These are phyloP conservation scores for Fusarium miscanthi DNA, from an alignment of 2,329 filamentous ascomycete genomes.

Conservation along the genomic window DNA sequence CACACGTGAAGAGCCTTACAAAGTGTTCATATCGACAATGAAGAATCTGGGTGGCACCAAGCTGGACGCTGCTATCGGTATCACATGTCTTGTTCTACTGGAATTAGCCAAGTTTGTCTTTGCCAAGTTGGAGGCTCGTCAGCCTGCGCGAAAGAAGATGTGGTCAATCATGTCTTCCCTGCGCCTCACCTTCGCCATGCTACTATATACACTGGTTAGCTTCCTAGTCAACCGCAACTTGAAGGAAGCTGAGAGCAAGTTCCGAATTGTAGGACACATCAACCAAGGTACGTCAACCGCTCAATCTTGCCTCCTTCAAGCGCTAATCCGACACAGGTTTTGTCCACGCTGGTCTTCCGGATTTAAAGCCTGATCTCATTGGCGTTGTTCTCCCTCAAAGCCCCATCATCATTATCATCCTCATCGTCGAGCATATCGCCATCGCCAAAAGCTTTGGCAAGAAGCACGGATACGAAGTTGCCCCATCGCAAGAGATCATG, in stretches of 20 bases:
- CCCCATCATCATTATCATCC: conserved; percentile 78
- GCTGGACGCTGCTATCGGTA: conserved; percentile 77
- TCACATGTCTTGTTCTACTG: conserved; percentile 73
- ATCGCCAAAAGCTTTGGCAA: conserved; percentile 86
- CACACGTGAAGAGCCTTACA: conserved; percentile 58
- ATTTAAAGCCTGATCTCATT: conserved; percentile 66
- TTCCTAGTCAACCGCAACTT: conserved; percentile 71
- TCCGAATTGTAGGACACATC: conserved; percentile 73
- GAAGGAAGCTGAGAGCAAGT: conserved; percentile 59
- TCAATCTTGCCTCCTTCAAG: accelerated
- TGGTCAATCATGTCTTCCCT: conserved; percentile 82
- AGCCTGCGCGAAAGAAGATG: conserved; percentile 69
- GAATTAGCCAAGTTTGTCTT: conserved; percentile 68
- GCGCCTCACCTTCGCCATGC: conserved; percentile 78
- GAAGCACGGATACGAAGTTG: conserved; percentile 81
- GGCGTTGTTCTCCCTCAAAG: conserved; percentile 69
- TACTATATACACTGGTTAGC: conserved; percentile 80
- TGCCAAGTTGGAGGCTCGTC: conserved; percentile 67
- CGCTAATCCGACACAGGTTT: conserved; percentile 25
- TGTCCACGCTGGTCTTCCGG: conserved; percentile 57
- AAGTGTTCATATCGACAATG: conserved; percentile 56
- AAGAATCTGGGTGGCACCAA: conserved; percentile 57
- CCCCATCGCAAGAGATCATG: conserved; percentile 82
- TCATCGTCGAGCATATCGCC: conserved; percentile 85
- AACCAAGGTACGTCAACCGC: conserved; percentile 62